phyloP scores from a whole-genome alignment of 352 stramenopile genomes.

The Pythium folliculosum region DNA sequence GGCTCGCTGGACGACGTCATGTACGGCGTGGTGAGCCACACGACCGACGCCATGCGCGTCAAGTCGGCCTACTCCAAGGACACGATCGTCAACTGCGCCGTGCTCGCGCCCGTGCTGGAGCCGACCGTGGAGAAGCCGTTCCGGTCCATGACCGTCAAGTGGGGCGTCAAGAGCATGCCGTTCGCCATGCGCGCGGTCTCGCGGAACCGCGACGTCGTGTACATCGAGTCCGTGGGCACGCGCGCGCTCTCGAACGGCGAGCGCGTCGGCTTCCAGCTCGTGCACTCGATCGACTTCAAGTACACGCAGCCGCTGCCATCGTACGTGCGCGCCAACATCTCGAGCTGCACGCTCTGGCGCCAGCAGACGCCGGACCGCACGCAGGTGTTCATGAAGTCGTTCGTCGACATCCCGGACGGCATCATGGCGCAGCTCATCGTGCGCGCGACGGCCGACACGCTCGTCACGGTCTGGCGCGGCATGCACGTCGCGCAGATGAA shows the following conservation, averaged over 20 bases:
- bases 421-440: slow-evolving; percentile 42
- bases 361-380: slow-evolving; percentile 30
- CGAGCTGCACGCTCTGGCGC: slow-evolving; percentile 56
- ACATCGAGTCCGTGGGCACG: slow-evolving; percentile 54
- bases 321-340: slow-evolving; percentile 59
- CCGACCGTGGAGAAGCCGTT: slow-evolving; percentile 54
- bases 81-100: slow-evolving; percentile 51
- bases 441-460: slow-evolving; percentile 37
- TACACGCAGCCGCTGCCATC: slow-evolving; percentile 42
- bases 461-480: slow-evolving; percentile 36
- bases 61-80: slow-evolving; percentile 56
- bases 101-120: slow-evolving; percentile 49
- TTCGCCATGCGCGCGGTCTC: slow-evolving; percentile 43
- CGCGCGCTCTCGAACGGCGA: slow-evolving; percentile 47
- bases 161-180: slow-evolving; percentile 51
- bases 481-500: slow-evolving; percentile 67
- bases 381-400: slow-evolving; percentile 46
- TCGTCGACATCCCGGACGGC: slow-evolving; percentile 44
- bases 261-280: slow-evolving; percentile 55
- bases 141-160: slow-evolving; percentile 64
- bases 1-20: slow-evolving; percentile 63
- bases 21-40: slow-evolving; percentile 49
- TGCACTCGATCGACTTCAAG: slow-evolving; percentile 71
- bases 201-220: slow-evolving; percentile 63
- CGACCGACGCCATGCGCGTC: slow-evolving; percentile 51